A percentile compares a stretch with the other conserved stretches of the same genome.
Conservation (phyloP, 257 asterid species). For the Nicotiana undulata region DNA sequence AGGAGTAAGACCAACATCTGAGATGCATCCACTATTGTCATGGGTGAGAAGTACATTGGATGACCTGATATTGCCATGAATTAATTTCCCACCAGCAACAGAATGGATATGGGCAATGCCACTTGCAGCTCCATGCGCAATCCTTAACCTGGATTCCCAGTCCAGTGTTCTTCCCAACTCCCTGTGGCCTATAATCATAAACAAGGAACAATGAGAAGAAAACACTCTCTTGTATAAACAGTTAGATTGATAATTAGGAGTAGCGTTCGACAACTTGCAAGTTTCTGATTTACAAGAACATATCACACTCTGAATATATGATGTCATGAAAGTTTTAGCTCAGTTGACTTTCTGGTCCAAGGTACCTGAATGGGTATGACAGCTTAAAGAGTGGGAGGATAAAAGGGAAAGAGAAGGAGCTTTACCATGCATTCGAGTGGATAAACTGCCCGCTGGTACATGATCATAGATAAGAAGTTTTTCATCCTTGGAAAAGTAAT, state of each 20-base stretch:
- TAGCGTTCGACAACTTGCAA: background rate
- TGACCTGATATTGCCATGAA: slow-evolving; percentile 67
- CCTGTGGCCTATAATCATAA: slow-evolving; percentile 34
- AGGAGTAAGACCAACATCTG: slow-evolving; percentile 55
- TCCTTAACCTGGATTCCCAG: slow-evolving; percentile 57
- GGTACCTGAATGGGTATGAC: background rate
- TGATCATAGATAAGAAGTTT: slow-evolving; percentile 51
- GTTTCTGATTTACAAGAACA: background rate
- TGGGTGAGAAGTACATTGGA: slow-evolving; percentile 48
- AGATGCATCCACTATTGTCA: slow-evolving; percentile 29
- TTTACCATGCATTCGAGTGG: slow-evolving; percentile 51
- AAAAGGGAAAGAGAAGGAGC: background rate
- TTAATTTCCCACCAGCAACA: slow-evolving; percentile 23
- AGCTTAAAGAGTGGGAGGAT: background rate
- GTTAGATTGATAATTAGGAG: background rate
- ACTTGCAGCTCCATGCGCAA: slow-evolving; percentile 58
- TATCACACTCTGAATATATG: background rate
- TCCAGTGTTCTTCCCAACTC: slow-evolving; percentile 42
- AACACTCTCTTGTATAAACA: background rate
- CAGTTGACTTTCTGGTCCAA: background rate
- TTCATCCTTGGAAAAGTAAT: slow-evolving; percentile 67
- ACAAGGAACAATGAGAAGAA: background rate
- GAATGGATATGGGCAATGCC: slow-evolving; percentile 64
- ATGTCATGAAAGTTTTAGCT: background rate
- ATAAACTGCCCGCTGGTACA: slow-evolving; percentile 50